phyloP scores from a whole-genome alignment of 257 asterid genomes.

The Prunella vulgaris region DNA sequence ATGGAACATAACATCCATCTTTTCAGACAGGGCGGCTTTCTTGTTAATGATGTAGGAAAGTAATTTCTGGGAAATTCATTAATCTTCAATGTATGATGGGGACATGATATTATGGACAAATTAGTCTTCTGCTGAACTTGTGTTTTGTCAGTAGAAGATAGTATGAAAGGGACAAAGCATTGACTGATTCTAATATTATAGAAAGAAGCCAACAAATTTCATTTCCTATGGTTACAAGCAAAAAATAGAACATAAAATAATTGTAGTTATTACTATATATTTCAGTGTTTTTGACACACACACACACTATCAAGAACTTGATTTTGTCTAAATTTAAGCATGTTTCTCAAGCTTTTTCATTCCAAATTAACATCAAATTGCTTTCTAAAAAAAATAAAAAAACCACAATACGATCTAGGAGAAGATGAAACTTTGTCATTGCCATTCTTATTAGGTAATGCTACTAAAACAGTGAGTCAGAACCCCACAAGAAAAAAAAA shows the following conservation, averaged over 20 bases:
- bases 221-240: not conserved
- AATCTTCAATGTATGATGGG: slow-evolving; percentile 8
- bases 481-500: no score
- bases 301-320: no score
- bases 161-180: slow-evolving; percentile 7
- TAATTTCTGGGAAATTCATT: slow-evolving; percentile 3
- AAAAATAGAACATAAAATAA: not conserved
- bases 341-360: no score
- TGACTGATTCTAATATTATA: not conserved
- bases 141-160: not conserved
- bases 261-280: not conserved
- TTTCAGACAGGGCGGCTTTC: slow-evolving; percentile 15
- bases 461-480: no score
- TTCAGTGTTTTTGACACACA: no score
- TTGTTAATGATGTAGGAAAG: slow-evolving; percentile 11
- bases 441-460: no score
- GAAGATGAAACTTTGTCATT: no score
- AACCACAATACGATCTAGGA: no score
- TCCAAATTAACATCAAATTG: no score
- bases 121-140: slow-evolving; percentile 2
- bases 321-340: no score
- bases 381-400: no score
- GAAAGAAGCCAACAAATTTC: no score
- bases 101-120: slow-evolving; percentile 27
- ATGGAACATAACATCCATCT: slow-evolving; percentile 18